phyloP scores from a whole-genome alignment of 148 eudicot genomes.

The Nepenthes mirabilis region DNA sequence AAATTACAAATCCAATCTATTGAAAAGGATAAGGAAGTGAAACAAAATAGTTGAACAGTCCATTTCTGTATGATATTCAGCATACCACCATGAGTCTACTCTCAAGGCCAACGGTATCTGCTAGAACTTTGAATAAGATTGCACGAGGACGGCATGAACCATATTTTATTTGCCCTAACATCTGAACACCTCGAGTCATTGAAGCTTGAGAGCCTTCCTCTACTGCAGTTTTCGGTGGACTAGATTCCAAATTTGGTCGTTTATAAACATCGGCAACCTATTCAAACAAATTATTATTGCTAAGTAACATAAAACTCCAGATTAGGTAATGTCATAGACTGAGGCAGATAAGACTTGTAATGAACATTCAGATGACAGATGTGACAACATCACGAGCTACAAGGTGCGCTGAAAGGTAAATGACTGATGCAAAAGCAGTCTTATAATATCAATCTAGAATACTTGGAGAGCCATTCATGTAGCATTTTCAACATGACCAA shows the following conservation, averaged over 20 bases:
- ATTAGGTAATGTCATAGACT: too few relatives aligned
- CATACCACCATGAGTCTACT: conserved; percentile 92
- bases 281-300: conserved; percentile 2
- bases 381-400: too few relatives aligned
- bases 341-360: too few relatives aligned
- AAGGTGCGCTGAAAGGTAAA: too few relatives aligned
- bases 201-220: conserved; percentile 52
- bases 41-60: background rate
- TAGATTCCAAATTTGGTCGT: conserved; percentile 63
- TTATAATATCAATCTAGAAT: too few relatives aligned
- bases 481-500: too few relatives aligned
- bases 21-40: background rate
- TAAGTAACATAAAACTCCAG: background rate
- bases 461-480: too few relatives aligned
- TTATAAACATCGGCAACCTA: conserved; percentile 86
- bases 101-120: conserved; percentile 93
- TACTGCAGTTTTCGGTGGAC: conserved; percentile 51
- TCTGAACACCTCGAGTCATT: conserved; percentile 56
- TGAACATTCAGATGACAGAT: too few relatives aligned
- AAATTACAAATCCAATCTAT: conserved; percentile 2
- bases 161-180: conserved; percentile 91
- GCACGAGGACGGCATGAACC: conserved; percentile 99
- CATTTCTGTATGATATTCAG: conserved; percentile 7
- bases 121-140: conserved; percentile 88
- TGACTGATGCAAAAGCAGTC: too few relatives aligned